A percentile compares a stretch with the other conserved stretches of the same genome.
Conservation (phyloP, 495 filamentous ascomycete genomes). For the Paragyromitra xinjiangensis region DNA sequence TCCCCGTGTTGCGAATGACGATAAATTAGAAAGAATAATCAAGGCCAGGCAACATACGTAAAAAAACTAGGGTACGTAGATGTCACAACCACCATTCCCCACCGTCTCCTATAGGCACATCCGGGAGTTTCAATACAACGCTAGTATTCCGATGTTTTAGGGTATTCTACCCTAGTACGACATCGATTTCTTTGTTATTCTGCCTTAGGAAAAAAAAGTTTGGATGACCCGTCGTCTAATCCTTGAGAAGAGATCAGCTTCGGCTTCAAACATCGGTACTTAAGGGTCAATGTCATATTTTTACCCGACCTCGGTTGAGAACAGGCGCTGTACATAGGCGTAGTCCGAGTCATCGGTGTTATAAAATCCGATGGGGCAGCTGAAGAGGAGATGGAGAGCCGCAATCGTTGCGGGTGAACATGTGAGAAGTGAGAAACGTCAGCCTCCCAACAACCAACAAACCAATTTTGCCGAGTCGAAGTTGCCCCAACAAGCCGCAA, state of each 20-base stretch:
- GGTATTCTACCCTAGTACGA: background rate
- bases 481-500: constrained; percentile 38
- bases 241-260: constrained; percentile 15
- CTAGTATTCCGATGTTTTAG: too few relatives aligned
- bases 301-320: background rate
- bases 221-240: constrained; percentile 11
- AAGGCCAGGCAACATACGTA: background rate
- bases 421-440: background rate
- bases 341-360: background rate
- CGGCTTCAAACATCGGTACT: background rate
- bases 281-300: background rate
- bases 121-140: too few relatives aligned
- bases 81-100: background rate
- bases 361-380: constrained; percentile 28
- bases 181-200: background rate
- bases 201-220: background rate
- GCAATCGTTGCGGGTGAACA: constrained; percentile 8
- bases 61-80: background rate
- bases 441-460: constrained; percentile 48
- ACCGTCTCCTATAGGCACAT: too few relatives aligned
- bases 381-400: constrained; percentile 33
- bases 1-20: background rate
- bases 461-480: constrained; percentile 26
- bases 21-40: background rate
- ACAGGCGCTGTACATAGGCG: background rate